Evolutionary conservation across 139 green algal species (phyloP).

Genomic region (Chlorella sp.): DNA sequence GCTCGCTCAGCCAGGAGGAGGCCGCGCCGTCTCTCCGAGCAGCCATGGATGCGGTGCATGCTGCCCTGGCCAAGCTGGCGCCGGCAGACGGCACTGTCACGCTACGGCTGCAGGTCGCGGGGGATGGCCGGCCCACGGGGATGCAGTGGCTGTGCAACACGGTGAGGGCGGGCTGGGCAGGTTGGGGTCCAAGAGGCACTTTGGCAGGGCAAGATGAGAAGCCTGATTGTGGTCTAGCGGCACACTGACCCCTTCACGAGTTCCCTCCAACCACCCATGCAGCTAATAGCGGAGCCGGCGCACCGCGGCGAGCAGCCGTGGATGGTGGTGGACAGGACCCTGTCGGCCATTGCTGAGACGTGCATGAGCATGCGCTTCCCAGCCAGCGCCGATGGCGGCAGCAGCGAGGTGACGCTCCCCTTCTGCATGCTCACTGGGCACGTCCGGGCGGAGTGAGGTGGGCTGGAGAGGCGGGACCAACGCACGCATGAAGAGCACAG

Average conservation of each 20-base stretch:
- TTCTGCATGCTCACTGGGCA: conserved; percentile 6
- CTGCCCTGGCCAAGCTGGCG: conserved; percentile 47
- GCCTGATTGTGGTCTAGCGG: too few relatives aligned
- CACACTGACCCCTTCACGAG: too few relatives aligned
- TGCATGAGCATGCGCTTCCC: conserved; percentile 6
- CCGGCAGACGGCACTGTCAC: conserved; percentile 43
- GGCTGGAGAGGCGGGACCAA: too few relatives aligned
- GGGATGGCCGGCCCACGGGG: conserved; percentile 10
- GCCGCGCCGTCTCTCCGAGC: conserved; percentile 50
- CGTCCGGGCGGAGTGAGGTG: too few relatives aligned
- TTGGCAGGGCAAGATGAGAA: too few relatives aligned
- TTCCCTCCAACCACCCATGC: too few relatives aligned
- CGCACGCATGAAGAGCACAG: too few relatives aligned
- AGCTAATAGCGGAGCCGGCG: too few relatives aligned
- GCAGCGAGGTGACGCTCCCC: conserved; percentile 30
- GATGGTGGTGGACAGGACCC: conserved; percentile 11
- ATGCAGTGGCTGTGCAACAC: conserved; percentile 66
- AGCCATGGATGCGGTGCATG: conserved; percentile 47
- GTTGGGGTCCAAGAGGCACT: too few relatives aligned
- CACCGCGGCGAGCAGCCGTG: neutral
- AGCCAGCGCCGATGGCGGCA: neutral
- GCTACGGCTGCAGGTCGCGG: conserved; percentile 42
- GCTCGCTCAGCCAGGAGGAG: conserved; percentile 51
- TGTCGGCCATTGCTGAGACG: conserved; percentile 16
- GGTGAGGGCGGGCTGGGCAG: conserved; percentile 46